These are phyloP conservation scores for Brachypodium distachyon DNA, from an alignment of 202 grass and related monocot species.

Conservation along the genomic window DNA sequence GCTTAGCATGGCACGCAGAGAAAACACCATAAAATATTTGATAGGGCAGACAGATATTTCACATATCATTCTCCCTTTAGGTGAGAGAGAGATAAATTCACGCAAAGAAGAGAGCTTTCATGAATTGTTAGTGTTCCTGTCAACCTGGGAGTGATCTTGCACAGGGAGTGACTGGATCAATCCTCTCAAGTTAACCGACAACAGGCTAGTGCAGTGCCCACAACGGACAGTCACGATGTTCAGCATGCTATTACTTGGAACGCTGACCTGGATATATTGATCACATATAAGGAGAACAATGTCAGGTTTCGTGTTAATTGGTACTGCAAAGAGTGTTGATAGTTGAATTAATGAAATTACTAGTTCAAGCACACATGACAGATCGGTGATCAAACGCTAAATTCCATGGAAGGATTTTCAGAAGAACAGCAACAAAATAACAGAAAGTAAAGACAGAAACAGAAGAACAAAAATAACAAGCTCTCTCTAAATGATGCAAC, in stretches of 20 bases:
- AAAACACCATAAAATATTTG: not conserved
- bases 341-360: not conserved
- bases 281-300: not conserved
- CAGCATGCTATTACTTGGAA: slow-evolving; percentile 72
- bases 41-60: no score
- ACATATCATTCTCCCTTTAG: not conserved
- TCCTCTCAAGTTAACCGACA: slow-evolving; percentile 80
- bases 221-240: slow-evolving; percentile 89
- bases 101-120: not conserved
- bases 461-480: not conserved
- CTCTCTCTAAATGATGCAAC: not conserved
- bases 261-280: slow-evolving; percentile 62
- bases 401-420: no score
- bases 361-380: not conserved
- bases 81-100: not conserved
- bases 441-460: not conserved
- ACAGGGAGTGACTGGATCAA: slow-evolving; percentile 46
- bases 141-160: slow-evolving; percentile 61
- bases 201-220: slow-evolving; percentile 75
- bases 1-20: no score
- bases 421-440: not conserved
- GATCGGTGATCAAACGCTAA: no score
- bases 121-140: not conserved
- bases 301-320: not conserved
- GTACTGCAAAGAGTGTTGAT: not conserved